Base-by-base conservation (phyloP, 2,329 filamentous ascomycete species). In the Fusarium oxysporum region DNA sequence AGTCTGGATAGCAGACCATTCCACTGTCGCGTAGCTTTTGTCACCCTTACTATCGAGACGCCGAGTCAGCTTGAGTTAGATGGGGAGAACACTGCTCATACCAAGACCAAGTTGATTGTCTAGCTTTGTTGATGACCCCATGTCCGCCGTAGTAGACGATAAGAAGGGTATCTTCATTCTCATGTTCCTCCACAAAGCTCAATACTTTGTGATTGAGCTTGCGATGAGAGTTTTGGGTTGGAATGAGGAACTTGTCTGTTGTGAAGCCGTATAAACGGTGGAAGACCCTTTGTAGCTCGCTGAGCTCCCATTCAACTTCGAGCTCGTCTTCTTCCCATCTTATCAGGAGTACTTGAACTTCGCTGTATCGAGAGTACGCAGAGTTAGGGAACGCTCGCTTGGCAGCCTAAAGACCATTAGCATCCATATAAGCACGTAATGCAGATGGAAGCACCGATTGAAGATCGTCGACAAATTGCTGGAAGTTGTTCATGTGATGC, bases 1-100 rank as follows among this genome's bases (percentile, higher is more conserved):
- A 33, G 76, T 78, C 38, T 78, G 76, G 30, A 78, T 78, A 14
- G 76, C 76, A 33, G 76, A 78, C 76, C 76, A 78, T 62, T 78
- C 76, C 17, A 78, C 76, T 6, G 73, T 76, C 40, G 76, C 76
- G 23, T 78, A 78, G 33, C 65, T 53, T 41, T 60, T 75, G 35
- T 78, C 76, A 9, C 54, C 40, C 55, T 76, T 78, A 38, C 76
- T 78, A 30, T 58, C 16, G 38, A 71, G 28, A 10, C 28, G 48
- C 65, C 43, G 68, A 58, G 60, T 78, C 37, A 78, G 74, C 57
- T n/a, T 44, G 13, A 30, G 8, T 8, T 38, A 28, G n/a, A 19
- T 19, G 6, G 30, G 21, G 30, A 21, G n/a, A 37, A 4, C 1
- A 8, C 41, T 37, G 7, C 30, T 44, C 73, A 50, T 73, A 78